phyloP scores from a whole-genome alignment of 495 filamentous ascomycete species.

The Penicillium chermesinum region DNA sequence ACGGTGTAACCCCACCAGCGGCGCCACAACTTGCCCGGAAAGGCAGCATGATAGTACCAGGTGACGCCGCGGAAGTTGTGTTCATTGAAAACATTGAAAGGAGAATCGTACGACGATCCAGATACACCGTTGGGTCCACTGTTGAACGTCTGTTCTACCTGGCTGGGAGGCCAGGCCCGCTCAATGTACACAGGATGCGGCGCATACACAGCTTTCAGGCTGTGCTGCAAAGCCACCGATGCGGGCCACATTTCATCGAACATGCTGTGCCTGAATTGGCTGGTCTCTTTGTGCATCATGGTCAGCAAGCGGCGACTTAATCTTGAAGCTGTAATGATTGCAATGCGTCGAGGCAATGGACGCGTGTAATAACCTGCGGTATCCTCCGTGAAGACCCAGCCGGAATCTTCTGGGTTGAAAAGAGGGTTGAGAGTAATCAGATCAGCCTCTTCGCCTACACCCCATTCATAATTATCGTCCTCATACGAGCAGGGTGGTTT shows the following conservation, averaged over 20 bases:
- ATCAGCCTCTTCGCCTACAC: conserved; percentile 68
- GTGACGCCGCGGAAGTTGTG: conserved; percentile 5
- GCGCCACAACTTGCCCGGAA: conserved; percentile 54
- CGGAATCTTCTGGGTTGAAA: conserved; percentile 55
- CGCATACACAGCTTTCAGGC: conserved; percentile 46
- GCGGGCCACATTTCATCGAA: conserved; percentile 65
- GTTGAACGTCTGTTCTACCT: conserved; percentile 55
- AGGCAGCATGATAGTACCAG: conserved; percentile 36
- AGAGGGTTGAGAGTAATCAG: conserved; percentile 61
- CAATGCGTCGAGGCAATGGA: conserved; percentile 13
- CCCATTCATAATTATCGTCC: conserved; percentile 60
- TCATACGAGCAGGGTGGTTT: conserved; percentile 42
- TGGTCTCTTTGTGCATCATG: conserved; percentile 55
- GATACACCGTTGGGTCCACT: conserved; percentile 24
- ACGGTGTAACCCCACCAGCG: conserved; percentile 55
- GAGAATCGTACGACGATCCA: conserved; percentile 6
- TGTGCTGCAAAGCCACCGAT: conserved; percentile 59
- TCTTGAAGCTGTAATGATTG: conserved; percentile 34
- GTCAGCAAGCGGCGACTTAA: conserved; percentile 51
- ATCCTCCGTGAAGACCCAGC: conserved; percentile 57
- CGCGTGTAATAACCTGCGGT: conserved; percentile 1
- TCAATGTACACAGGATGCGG: conserved; percentile 61
- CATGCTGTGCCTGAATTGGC: conserved; percentile 41
- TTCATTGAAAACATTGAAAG: conserved; percentile 6
- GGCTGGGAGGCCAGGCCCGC: conserved; percentile 40